Conservation (phyloP, 2,329 filamentous ascomycete species). For the Stagonosporopsis cucurbitacearum region DNA sequence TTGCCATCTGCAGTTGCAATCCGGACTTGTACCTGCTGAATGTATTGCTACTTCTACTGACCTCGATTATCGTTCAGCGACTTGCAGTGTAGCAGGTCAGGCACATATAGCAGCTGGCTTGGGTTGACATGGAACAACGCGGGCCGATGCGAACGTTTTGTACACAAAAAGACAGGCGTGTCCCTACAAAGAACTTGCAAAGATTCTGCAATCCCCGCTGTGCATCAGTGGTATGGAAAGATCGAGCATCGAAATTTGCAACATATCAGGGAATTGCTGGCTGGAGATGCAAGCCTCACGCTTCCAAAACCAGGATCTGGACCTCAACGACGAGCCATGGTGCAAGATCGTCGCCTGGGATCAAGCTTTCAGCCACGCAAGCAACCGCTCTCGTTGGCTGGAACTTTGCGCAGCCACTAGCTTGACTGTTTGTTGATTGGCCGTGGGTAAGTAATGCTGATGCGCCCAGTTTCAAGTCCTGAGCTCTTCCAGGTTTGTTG, state of each 20-base stretch:
- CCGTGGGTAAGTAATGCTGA: conserved; percentile 25
- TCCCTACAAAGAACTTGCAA: conserved; percentile 14
- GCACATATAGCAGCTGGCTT: conserved; percentile 4
- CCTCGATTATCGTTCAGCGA: background rate
- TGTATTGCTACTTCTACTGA: background rate
- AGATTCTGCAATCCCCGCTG: conserved; percentile 18
- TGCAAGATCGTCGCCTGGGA: conserved; percentile 36
- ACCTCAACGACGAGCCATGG: conserved; percentile 35
- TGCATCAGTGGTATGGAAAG: conserved; percentile 7
- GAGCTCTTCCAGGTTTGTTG: conserved; percentile 47
- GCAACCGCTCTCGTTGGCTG: conserved; percentile 33
- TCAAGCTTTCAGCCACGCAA: conserved; percentile 32
- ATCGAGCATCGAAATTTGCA: conserved; percentile 19
- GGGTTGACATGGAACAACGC: conserved; percentile 5
- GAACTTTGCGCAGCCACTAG: conserved; percentile 12
- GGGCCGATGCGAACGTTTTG: conserved; percentile 16
- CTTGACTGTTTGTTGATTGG: conserved; percentile 37
- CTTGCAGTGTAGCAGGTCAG: conserved; percentile 2
- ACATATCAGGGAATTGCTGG: conserved; percentile 16
- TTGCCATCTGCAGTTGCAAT: conserved; percentile 9
- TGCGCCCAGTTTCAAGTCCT: conserved; percentile 41
- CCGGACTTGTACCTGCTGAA: background rate
- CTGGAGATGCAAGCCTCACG: conserved; percentile 13
- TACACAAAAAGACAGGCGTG: background rate
- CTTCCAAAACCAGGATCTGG: conserved; percentile 20